Conservation (phyloP, 73 alveolate genomes). For the Tetrahymena borealis region DNA sequence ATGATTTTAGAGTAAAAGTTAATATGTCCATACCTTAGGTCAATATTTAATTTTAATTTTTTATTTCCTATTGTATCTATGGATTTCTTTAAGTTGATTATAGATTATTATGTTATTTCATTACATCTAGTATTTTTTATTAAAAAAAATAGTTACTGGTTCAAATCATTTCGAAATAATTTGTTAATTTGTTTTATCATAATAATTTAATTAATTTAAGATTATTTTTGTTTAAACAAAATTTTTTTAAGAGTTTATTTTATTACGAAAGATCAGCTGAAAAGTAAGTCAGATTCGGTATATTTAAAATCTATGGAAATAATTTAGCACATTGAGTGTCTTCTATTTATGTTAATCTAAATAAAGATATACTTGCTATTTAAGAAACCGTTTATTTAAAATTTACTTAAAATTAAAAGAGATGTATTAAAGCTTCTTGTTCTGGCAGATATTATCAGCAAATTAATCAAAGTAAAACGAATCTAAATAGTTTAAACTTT, state of each 20-base stretch:
- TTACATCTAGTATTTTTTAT: background rate
- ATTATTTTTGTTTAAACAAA: background rate
- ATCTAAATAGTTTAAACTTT: background rate
- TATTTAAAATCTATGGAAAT: background rate
- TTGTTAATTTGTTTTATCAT: too few species aligned
- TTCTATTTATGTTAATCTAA: background rate
- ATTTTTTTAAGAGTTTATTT: background rate
- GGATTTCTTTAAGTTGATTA: background rate
- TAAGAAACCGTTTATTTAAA: background rate
- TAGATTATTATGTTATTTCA: background rate
- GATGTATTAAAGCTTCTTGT: background rate
- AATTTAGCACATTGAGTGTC: background rate
- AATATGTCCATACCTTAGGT: background rate
- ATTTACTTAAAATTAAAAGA: background rate
- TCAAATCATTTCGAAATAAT: too few species aligned
- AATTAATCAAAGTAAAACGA: background rate
- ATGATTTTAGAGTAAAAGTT: background rate
- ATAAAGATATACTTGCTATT: background rate
- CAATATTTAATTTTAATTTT: background rate
- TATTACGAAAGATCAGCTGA: background rate
- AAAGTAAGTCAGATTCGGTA: background rate
- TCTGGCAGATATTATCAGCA: background rate
- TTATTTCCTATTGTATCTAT: background rate
- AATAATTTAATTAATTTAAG: too few species aligned
- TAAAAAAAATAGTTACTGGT: too few species aligned